phyloP scores from a whole-genome alignment of 116 monocot species.

The Trichopus zeylanicus region DNA sequence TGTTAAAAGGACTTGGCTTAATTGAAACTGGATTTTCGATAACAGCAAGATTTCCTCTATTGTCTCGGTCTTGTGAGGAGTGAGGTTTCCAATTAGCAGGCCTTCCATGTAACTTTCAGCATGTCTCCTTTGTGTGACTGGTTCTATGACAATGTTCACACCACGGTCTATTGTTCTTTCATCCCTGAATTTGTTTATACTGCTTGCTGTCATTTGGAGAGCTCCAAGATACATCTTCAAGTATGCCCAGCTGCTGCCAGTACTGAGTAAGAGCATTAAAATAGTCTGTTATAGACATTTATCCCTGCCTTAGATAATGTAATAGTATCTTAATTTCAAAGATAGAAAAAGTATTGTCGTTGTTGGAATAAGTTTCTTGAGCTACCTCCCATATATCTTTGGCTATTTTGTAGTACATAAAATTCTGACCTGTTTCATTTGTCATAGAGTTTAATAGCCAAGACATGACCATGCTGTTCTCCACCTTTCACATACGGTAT shows the following conservation, averaged over 20 bases:
- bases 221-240: not conserved
- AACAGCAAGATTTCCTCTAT: not conserved
- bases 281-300: too few relatives aligned
- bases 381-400: too few relatives aligned
- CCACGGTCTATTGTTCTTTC: not conserved
- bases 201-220: not conserved
- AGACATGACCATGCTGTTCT: not conserved
- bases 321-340: too few relatives aligned
- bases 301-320: too few relatives aligned
- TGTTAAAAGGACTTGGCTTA: not conserved
- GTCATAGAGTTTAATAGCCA: not conserved
- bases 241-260: too few relatives aligned
- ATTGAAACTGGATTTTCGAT: not conserved
- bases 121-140: not conserved
- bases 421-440: not conserved
- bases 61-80: not conserved
- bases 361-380: too few relatives aligned
- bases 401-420: too few relatives aligned
- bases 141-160: not conserved
- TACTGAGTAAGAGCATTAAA: too few relatives aligned
- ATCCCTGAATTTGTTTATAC: not conserved
- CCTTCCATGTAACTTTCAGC: not conserved
- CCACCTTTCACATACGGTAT: too few relatives aligned
- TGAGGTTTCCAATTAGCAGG: not conserved
- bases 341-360: too few relatives aligned